These are phyloP conservation scores for Alternaria sp. DNA, from an alignment of 2,329 filamentous ascomycete species.

Conservation along the genomic window DNA sequence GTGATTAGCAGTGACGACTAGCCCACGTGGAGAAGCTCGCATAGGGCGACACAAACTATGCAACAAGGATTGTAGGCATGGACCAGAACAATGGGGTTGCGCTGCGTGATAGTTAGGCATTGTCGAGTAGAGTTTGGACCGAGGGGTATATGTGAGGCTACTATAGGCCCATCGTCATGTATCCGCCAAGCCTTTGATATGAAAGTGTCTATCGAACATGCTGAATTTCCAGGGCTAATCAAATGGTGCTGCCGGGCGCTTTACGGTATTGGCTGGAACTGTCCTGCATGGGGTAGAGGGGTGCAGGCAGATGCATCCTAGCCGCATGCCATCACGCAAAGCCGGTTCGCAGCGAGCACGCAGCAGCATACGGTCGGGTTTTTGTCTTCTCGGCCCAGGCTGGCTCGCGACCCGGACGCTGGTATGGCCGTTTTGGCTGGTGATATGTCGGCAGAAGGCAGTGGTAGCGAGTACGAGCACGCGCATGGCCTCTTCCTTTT, in stretches of 20 bases:
- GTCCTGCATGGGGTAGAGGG: slow-evolving; percentile 12
- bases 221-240: slow-evolving; percentile 26
- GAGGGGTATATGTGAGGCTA: slow-evolving; percentile 42
- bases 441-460: slow-evolving; percentile 27
- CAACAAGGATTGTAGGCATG: slow-evolving; percentile 32
- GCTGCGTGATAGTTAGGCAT: slow-evolving; percentile 22
- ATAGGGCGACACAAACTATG: slow-evolving; percentile 5
- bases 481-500: not conserved
- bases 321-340: slow-evolving; percentile 17
- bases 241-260: slow-evolving; percentile 14
- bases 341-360: slow-evolving; percentile 17
- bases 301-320: slow-evolving; percentile 21
- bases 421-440: slow-evolving; percentile 13
- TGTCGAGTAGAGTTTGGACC: slow-evolving; percentile 22
- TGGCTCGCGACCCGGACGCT: slow-evolving; percentile 28
- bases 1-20: slow-evolving; percentile 24
- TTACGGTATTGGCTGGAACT: slow-evolving; percentile 18
- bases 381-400: slow-evolving; percentile 25
- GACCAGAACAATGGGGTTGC: slow-evolving; percentile 16
- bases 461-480: slow-evolving; percentile 9
- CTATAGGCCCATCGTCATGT: slow-evolving; percentile 31
- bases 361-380: not conserved
- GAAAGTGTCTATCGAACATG: slow-evolving; percentile 27
- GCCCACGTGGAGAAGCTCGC: not conserved
- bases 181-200: slow-evolving; percentile 28